Evolutionary conservation across 2,329 filamentous ascomycete species (phyloP).

Genomic region (Stagonosporopsis tanaceti): DNA sequence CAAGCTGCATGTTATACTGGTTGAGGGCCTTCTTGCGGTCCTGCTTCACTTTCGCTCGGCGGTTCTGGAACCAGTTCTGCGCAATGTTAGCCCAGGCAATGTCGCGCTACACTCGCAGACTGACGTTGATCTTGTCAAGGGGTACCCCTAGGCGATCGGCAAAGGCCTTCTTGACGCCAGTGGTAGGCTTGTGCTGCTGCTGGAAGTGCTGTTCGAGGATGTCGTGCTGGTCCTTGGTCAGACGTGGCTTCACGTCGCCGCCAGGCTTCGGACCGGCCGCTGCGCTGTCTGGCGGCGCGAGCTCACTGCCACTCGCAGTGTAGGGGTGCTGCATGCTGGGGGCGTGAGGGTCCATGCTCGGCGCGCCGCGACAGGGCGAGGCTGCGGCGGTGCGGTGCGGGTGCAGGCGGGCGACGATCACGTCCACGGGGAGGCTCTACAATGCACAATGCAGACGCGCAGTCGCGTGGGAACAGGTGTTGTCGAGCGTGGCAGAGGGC

Average conservation of each 20-base stretch:
- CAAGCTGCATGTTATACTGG: constrained; percentile 48
- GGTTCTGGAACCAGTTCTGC: constrained; percentile 64
- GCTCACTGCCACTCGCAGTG: constrained; percentile 23
- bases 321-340: constrained; percentile 33
- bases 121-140: constrained; percentile 62
- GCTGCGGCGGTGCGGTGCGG: constrained; percentile 15
- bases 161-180: constrained; percentile 59
- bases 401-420: constrained; percentile 22
- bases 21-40: constrained; percentile 58
- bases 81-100: constrained; percentile 38
- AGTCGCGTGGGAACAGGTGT: constrained; percentile 22
- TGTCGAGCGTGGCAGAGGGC: constrained; percentile 9
- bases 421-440: constrained; percentile 2
- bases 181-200: constrained; percentile 59
- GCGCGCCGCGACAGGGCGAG: constrained; percentile 36
- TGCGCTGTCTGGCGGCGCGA: constrained; percentile 27
- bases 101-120: constrained; percentile 30
- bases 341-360: constrained; percentile 40
- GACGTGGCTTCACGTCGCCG: constrained; percentile 59
- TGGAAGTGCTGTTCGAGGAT: constrained; percentile 60
- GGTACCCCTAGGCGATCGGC: constrained; percentile 58
- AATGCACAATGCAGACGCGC: constrained; percentile 12
- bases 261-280: constrained; percentile 35
- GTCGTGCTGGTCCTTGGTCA: constrained; percentile 63
- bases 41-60: constrained; percentile 61